Conservation (phyloP, 2,329 filamentous ascomycete genomes). For the Thelonectria rubi region DNA sequence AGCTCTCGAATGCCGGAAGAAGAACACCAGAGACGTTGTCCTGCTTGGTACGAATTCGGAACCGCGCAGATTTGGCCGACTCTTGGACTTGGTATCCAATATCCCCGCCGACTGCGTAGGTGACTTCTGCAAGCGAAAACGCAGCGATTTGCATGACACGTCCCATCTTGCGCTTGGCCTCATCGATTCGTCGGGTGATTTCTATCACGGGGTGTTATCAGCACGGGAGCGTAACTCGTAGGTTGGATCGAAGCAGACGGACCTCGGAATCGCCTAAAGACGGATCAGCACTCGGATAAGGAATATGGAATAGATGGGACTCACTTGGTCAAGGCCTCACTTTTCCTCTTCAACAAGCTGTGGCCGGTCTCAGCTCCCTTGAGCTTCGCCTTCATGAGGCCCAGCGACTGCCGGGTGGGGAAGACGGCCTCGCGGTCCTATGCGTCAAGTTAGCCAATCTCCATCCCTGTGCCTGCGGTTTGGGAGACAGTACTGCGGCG, state of each 20-base stretch:
- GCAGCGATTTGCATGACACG: constrained; percentile 99
- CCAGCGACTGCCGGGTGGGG: constrained; percentile 95
- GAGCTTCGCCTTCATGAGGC: constrained; percentile 97
- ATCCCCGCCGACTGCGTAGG: constrained; percentile 94
- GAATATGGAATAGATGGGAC: constrained; percentile 38
- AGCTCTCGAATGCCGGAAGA: constrained; percentile 92
- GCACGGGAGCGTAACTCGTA: constrained; percentile 23
- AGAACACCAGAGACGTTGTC: constrained; percentile 99
- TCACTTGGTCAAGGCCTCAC: constrained; percentile 96
- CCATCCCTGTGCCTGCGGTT: not conserved
- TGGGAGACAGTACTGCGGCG: constrained; percentile 39
- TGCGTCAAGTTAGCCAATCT: constrained; percentile 26
- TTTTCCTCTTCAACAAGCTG: constrained; percentile 95
- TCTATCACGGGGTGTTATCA: constrained; percentile 61
- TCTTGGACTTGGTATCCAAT: constrained; percentile 98
- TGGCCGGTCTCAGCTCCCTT: constrained; percentile 93
- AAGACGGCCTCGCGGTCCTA: constrained; percentile 97
- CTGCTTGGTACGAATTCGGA: constrained; percentile 92
- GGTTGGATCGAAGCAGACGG: constrained; percentile 21
- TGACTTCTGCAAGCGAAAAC: constrained; percentile 96
- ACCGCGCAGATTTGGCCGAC: constrained; percentile 90
- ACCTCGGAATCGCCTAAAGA: constrained; percentile 87
- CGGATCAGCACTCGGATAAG: constrained; percentile 11
- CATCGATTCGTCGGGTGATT: constrained; percentile 96
- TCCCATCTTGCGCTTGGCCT: constrained; percentile 99